These are phyloP conservation scores for Hygrophoropsis aurantiaca DNA, from an alignment of 768 basidiomycete genomes.

Conservation along the genomic window DNA sequence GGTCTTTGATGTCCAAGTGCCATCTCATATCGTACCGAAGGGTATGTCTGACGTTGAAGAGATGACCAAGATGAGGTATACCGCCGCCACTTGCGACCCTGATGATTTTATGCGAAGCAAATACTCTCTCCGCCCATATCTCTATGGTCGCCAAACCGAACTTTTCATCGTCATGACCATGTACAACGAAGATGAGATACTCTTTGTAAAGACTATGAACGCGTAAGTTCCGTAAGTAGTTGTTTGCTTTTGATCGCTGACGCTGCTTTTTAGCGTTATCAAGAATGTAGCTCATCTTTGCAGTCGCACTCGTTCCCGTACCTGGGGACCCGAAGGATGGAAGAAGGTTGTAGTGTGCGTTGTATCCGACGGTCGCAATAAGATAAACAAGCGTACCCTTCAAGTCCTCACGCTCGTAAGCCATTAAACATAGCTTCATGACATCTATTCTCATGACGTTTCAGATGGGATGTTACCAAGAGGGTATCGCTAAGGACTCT, in stretches of 20 bases:
- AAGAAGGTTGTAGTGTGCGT: slow-evolving; percentile 88
- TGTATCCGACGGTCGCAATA: slow-evolving; percentile 82
- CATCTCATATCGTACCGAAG: slow-evolving; percentile 73
- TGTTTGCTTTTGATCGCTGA: not conserved
- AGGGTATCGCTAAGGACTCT: slow-evolving; percentile 87
- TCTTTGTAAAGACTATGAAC: slow-evolving; percentile 83
- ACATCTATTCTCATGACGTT: slow-evolving; percentile 1
- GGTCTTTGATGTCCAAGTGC: slow-evolving; percentile 81
- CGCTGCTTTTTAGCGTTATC: slow-evolving; percentile 57
- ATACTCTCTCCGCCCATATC: slow-evolving; percentile 78
- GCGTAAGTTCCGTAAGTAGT: slow-evolving; percentile 47
- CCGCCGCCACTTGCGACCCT: slow-evolving; percentile 86
- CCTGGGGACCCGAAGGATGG: slow-evolving; percentile 88
- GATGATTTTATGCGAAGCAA: slow-evolving; percentile 80
- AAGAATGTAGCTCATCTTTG: slow-evolving; percentile 86
- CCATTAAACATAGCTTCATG: slow-evolving; percentile 7
- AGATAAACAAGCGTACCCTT: slow-evolving; percentile 87
- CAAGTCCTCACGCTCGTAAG: slow-evolving; percentile 82
- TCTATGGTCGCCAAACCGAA: slow-evolving; percentile 81
- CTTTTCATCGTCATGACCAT: slow-evolving; percentile 96
- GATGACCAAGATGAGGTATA: slow-evolving; percentile 83
- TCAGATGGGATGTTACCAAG: slow-evolving; percentile 85
- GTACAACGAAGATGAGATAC: slow-evolving; percentile 89
- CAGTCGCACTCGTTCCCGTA: slow-evolving; percentile 66
- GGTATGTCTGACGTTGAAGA: slow-evolving; percentile 64